These are phyloP conservation scores for Fusarium praegraminearum DNA, from an alignment of 2,329 filamentous ascomycete genomes.

Conservation along the genomic window DNA sequence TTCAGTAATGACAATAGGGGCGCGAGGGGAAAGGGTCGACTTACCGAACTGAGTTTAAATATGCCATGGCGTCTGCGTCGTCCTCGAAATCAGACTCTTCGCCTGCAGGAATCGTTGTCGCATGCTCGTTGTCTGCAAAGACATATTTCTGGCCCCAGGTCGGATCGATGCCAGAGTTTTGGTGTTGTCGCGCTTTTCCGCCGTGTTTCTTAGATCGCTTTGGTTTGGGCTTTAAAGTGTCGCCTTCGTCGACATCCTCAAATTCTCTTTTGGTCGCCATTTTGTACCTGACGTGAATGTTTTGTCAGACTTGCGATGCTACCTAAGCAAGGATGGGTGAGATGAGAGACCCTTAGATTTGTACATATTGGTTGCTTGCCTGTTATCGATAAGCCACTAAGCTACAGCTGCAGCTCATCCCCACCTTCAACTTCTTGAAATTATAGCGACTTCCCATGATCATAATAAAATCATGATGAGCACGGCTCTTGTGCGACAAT, in stretches of 20 bases:
- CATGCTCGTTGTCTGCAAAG: conserved; percentile 71
- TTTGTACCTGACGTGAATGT: conserved; percentile 1
- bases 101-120: conserved; percentile 59
- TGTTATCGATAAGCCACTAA: conserved; percentile 40
- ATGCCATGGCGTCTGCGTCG: conserved; percentile 75
- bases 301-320: conserved; percentile 21
- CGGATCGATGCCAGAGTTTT: conserved; percentile 66
- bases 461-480: conserved; percentile 48
- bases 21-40: conserved; percentile 48
- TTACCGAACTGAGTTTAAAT: conserved; percentile 78
- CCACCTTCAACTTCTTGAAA: conserved; percentile 10
- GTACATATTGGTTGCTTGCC: conserved; percentile 20
- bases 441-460: conserved; percentile 41
- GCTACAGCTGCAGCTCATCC: conserved; percentile 28
- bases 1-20: conserved; percentile 47
- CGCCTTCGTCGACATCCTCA: conserved; percentile 49
- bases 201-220: conserved; percentile 49
- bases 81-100: conserved; percentile 76
- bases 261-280: conserved; percentile 55
- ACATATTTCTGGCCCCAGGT: conserved; percentile 79
- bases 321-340: conserved; percentile 1
- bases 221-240: conserved; percentile 44
- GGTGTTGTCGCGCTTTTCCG: conserved; percentile 55
- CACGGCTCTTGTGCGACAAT: conserved; percentile 48
- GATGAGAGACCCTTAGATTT: conserved; percentile 22